Evolutionary conservation across 1,284 basidiomycete species (phyloP), one percentile per base, ranked within the genome.

Genomic region (Boletellus deceptivus): DNA sequence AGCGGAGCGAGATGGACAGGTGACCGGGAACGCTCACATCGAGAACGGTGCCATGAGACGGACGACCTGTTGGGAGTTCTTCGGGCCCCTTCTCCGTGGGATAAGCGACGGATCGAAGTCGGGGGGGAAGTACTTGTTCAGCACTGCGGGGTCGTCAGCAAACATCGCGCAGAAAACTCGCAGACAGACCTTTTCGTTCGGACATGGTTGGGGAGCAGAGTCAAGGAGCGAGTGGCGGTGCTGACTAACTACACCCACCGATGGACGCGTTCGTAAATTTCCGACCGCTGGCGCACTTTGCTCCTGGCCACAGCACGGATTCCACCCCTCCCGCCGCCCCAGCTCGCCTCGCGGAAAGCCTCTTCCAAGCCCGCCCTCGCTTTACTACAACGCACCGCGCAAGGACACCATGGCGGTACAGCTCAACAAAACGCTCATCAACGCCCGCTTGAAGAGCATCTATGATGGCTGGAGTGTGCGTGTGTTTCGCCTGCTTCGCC

Each of bases 41-140:
- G 92, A 95, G 71, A 97, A 99, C 0, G 96, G 96, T 6, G 97
- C 95, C 96, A 99, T 99, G 43, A 99, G 82, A 79, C 95, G 91
- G 55, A 99, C 94, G 50, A 94, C 91, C 73, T 96, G 92, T 68
- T 98, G 96, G 17, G 87, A 85, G 70, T 97, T 96, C 78, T 90
- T 94, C 50, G 89, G 87, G 53, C 82, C 80, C 67, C 89, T 93
- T 61, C 93, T 78, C 60, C 97, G 80, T 40, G 93, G 92, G 71
- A 98, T 97, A 72, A 96, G 89, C 60, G 92, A 85, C 55, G 96
- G 97, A 77, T 99, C 97, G 73, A 98, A 99, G 74, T 99, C 96
- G 70, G 90, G 90, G 43, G 89, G 89, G 61, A 91, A 91, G 73
- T 92, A 92, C 71, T 92, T 92, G 81, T 94, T 94, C 59, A 95